These are phyloP conservation scores for Aspergillus carbonarius DNA, from an alignment of 2,329 filamentous ascomycete genomes.

Conservation along the genomic window DNA sequence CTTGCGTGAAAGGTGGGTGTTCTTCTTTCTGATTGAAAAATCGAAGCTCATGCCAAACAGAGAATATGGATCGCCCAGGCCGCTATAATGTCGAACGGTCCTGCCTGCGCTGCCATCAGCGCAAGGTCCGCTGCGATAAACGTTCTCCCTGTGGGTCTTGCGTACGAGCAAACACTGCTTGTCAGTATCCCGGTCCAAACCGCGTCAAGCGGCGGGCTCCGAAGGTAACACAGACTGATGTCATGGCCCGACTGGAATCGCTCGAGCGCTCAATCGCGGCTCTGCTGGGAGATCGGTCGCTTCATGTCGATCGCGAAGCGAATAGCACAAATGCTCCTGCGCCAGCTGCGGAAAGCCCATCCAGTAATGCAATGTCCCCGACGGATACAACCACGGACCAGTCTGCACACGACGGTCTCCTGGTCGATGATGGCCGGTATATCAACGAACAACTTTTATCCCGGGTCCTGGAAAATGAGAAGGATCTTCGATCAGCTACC, in stretches of 20 bases:
- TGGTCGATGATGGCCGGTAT: constrained; percentile 28
- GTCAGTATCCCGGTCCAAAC: constrained; percentile 25
- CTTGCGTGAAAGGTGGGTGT: not conserved
- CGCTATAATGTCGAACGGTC: constrained; percentile 31
- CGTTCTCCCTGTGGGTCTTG: constrained; percentile 24
- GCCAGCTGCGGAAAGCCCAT: not conserved
- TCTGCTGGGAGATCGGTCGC: constrained; percentile 1
- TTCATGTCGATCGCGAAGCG: not conserved
- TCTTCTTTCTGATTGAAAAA: not conserved
- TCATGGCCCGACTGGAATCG: constrained; percentile 23
- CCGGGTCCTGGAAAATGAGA: constrained; percentile 27
- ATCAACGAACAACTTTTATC: constrained; percentile 31
- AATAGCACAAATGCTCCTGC: not conserved
- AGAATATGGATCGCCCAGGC: constrained; percentile 8
- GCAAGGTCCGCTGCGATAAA: constrained; percentile 31
- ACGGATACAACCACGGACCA: not conserved
- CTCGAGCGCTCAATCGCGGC: constrained; percentile 24
- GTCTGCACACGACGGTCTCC: constrained; percentile 14
- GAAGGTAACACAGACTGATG: constrained; percentile 18
- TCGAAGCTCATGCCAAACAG: not conserved
- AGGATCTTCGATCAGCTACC: constrained; percentile 26
- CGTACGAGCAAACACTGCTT: constrained; percentile 17
- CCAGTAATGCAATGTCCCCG: not conserved
- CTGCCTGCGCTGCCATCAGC: constrained; percentile 31
- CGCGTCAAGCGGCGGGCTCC: constrained; percentile 21